A percentile compares a stretch with the other conserved stretches of the same genome.
Conservation (phyloP, 2,329 filamentous ascomycete species). For the Talaromyces sp. region DNA sequence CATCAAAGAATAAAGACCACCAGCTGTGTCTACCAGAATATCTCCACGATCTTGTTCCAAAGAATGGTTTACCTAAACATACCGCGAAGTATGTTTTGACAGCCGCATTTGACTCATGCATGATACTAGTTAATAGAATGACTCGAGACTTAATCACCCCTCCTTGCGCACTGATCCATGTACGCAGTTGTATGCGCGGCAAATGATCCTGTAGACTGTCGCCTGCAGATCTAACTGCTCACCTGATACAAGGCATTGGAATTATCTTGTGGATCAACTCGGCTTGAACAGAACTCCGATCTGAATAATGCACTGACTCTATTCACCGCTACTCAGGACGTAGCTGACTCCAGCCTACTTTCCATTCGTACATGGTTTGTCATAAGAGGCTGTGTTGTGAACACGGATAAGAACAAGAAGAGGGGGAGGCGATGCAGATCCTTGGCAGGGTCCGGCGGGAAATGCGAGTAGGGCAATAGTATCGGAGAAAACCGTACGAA, state of each 20-base stretch:
- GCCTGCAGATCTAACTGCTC: not conserved
- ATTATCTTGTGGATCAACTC: not conserved
- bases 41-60: not conserved
- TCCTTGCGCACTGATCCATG: not conserved
- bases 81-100: not conserved
- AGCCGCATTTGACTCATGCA: not conserved
- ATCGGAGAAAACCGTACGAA: not conserved
- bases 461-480: not conserved
- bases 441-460: not conserved
- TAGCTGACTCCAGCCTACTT: not conserved
- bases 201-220: constrained; percentile 1
- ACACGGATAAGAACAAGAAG: not conserved
- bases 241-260: not conserved
- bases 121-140: not conserved
- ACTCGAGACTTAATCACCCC: not conserved
- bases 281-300: not conserved
- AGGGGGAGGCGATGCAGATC: not conserved
- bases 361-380: not conserved
- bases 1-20: not conserved
- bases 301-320: not conserved
- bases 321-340: not conserved
- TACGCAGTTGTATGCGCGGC: not conserved
- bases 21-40: not conserved
- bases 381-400: not conserved
- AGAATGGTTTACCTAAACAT: not conserved